Evolutionary conservation across 2,329 filamentous ascomycete genomes (phyloP).

Genomic region (Neurospora sp.): DNA sequence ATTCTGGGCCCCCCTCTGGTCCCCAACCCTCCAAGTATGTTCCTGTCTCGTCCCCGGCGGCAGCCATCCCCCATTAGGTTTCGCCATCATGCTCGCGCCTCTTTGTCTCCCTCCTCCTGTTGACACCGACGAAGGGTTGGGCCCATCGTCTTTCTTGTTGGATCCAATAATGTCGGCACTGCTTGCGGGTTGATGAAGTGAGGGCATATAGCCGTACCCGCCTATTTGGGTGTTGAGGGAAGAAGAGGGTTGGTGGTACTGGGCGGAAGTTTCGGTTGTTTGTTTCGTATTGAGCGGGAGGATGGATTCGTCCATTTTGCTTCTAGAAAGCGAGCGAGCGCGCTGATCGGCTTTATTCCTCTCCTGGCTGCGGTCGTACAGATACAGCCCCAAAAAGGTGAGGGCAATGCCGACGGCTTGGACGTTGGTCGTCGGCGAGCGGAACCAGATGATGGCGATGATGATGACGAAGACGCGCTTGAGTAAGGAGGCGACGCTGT

Average conservation of each 20-base stretch:
- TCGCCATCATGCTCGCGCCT: constrained; percentile 24
- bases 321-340: constrained; percentile 55
- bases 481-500: constrained; percentile 90
- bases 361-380: constrained; percentile 89
- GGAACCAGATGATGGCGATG: constrained; percentile 93
- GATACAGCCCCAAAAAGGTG: constrained; percentile 85
- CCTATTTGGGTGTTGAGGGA: constrained; percentile 1
- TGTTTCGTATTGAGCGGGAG: constrained; percentile 53
- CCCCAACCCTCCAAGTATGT: constrained; percentile 59
- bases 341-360: constrained; percentile 79
- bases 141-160: constrained; percentile 8
- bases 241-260: neutral
- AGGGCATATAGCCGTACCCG: neutral
- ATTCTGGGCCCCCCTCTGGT: constrained; percentile 15
- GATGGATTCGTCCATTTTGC: constrained; percentile 40
- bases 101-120: neutral
- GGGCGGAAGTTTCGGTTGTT: constrained; percentile 12
- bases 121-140: constrained; percentile 7
- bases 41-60: constrained; percentile 76
- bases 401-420: constrained; percentile 79
- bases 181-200: neutral
- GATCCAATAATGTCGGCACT: neutral
- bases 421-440: constrained; percentile 71
- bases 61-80: constrained; percentile 49
- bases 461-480: constrained; percentile 97